Evolutionary conservation across 1,284 basidiomycete species (phyloP).

Genomic region (Stereum hirsutum): DNA sequence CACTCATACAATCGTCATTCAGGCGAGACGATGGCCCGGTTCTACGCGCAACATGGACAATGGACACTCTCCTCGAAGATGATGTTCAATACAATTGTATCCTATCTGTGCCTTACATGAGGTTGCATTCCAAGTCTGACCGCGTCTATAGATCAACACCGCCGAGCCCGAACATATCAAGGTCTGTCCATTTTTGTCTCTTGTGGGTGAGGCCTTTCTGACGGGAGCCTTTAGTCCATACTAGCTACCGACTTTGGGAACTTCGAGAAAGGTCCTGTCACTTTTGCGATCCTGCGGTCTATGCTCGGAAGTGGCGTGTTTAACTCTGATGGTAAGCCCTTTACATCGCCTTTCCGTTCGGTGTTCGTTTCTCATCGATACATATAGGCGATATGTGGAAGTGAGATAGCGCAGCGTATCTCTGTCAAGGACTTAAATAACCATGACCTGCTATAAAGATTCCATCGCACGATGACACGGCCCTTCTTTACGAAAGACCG

Average conservation of each 20-base stretch:
- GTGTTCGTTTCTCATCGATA: neutral
- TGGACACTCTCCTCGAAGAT: no score
- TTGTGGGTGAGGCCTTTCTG: neutral
- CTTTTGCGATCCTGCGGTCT: neutral
- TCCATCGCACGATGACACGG: constrained; percentile 22
- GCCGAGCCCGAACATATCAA: constrained; percentile 8
- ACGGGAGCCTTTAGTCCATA: constrained; percentile 2
- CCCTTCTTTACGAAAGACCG: constrained; percentile 17
- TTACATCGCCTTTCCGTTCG: neutral
- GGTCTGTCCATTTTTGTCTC: neutral
- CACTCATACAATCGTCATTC: no score
- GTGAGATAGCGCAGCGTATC: constrained; percentile 7
- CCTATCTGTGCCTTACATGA: no score
- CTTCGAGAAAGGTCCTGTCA: constrained; percentile 5
- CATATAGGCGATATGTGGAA: constrained; percentile 21
- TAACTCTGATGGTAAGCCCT: constrained; percentile 8
- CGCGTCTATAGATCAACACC: constrained; percentile 3
- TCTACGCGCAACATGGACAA: no score
- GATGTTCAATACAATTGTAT: no score
- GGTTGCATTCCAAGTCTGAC: no score
- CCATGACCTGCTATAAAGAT: constrained; percentile 9
- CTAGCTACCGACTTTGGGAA: constrained; percentile 5
- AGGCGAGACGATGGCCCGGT: no score
- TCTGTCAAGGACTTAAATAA: neutral
- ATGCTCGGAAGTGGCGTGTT: constrained; percentile 10